Base-by-base conservation (phyloP, 1,284 basidiomycete genomes). In the Golubevia pallescens region DNA sequence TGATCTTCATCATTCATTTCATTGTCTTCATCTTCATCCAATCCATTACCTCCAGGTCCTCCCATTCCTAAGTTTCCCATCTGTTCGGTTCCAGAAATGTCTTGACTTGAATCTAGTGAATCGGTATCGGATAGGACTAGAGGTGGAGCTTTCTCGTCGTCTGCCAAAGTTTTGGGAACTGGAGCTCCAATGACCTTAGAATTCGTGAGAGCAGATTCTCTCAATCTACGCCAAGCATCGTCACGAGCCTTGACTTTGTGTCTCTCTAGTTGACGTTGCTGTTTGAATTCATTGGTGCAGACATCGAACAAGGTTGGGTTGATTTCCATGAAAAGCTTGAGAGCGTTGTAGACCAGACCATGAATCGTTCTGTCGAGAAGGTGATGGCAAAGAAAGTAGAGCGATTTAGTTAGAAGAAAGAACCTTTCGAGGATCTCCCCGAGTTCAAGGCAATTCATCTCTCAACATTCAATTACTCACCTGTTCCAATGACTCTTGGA, bases 261-360 rank as follows among this genome's bases (percentile, higher is more conserved):
- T 65, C 77, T 68, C 38, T 78, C 75, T 16, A 59, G 62, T n/a
- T 92, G 88, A 82, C 93, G 92, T 71, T 91, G 90, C 83, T 93
- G 92, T 87, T 94, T 96, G 87, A 96, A 97, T 73, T 96, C 93
- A 70, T 93, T 93, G 88, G 97, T 92, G 66, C 93, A 92, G 80
- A 93, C 92, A 80, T 98, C 95, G 80, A 99, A 98, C 28, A 97
- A 87, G 77, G 95, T 92, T 1, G 94, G 93, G 85, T 98, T 99
- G 86, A 99, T 95, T 87, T 99, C 96, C 95, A 99, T 99, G 87
- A 98, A 97, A 67, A 99, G 87, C 86, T 97, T 99, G 85, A 99
- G 88, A 2, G 97, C 96, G 83, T 98, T 98, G 88, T 97, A 99
- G 21, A 99, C 95, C 91, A 99, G 95, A 67, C 93, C 94, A 80